Conservation (phyloP, 2,329 filamentous ascomycete species). For the Penicillium sp. region DNA sequence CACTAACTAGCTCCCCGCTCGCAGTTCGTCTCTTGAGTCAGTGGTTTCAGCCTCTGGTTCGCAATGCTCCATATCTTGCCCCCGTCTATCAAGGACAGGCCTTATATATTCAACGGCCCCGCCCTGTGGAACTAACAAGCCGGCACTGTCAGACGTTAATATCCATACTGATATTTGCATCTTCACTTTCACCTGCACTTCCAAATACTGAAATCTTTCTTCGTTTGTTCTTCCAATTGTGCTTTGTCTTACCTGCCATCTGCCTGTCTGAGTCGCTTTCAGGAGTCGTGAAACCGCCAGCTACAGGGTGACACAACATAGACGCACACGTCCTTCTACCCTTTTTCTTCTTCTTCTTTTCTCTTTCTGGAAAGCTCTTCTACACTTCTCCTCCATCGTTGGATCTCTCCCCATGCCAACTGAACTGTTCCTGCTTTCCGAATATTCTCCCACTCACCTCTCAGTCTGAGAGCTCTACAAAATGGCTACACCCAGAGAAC, state of each 20-base stretch:
- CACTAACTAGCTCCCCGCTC: slow-evolving; percentile 1
- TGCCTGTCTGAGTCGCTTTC: slow-evolving; percentile 20
- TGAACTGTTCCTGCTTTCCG: slow-evolving; percentile 1
- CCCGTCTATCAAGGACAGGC: background rate
- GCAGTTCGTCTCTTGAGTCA: slow-evolving; percentile 19
- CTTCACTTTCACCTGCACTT: too few relatives aligned
- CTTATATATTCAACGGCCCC: slow-evolving; percentile 2
- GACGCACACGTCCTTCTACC: slow-evolving; percentile 11
- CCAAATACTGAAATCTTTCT: background rate
- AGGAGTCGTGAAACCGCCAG: slow-evolving; percentile 9
- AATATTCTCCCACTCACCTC: slow-evolving; percentile 1
- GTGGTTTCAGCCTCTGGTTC: slow-evolving; percentile 27
- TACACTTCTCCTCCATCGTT: slow-evolving; percentile 6
- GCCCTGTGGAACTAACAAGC: background rate
- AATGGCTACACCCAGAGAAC: slow-evolving; percentile 11
- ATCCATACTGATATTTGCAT: too few relatives aligned
- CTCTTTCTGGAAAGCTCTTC: slow-evolving; percentile 19
- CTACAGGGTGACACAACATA: slow-evolving; percentile 12
- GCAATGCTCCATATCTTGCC: background rate
- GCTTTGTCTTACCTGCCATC: slow-evolving; percentile 16
- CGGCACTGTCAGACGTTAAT: background rate
- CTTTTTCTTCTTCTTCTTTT: slow-evolving; percentile 24
- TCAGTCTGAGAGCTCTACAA: background rate
- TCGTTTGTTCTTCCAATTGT: slow-evolving; percentile 8
- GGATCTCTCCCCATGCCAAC: slow-evolving; percentile 3